Conservation (phyloP, 208 protist genomes). For the Phytomonas sp. region DNA sequence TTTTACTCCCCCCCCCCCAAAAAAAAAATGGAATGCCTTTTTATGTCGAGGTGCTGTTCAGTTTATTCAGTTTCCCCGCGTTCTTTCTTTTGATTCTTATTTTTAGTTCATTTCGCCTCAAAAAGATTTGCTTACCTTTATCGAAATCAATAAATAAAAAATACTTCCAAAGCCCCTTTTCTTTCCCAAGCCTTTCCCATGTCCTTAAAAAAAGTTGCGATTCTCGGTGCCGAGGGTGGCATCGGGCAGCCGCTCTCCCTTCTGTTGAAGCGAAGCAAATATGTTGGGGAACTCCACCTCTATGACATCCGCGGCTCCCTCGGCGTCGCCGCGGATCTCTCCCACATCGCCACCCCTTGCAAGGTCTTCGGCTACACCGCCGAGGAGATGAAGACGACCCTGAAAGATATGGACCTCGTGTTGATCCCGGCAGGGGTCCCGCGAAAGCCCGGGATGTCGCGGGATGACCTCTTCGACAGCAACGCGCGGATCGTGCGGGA, state of each 20-base stretch:
- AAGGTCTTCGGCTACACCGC: slow-evolving; percentile 73
- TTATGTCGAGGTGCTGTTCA: neutral
- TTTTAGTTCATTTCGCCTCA: neutral
- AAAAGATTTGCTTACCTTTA: slow-evolving; percentile 12
- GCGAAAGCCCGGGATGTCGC: slow-evolving; percentile 95
- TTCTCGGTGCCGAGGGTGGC: slow-evolving; percentile 93
- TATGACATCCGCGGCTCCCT: slow-evolving; percentile 86
- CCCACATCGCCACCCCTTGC: slow-evolving; percentile 75
- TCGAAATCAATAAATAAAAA: slow-evolving; percentile 8
- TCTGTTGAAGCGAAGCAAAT: slow-evolving; percentile 81
- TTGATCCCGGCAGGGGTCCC: slow-evolving; percentile 94
- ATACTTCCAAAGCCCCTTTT: neutral
- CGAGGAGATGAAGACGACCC: neutral
- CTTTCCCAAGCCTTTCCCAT: neutral
- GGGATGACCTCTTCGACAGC: slow-evolving; percentile 95
- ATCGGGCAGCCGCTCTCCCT: slow-evolving; percentile 95
- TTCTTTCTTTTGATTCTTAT: neutral
- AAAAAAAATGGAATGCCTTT: neutral
- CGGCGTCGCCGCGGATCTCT: slow-evolving; percentile 87
- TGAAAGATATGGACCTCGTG: slow-evolving; percentile 77
- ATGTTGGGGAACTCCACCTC: slow-evolving; percentile 74
- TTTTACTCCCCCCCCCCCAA: neutral
- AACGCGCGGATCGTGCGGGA: slow-evolving; percentile 92
- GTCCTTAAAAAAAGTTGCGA: slow-evolving; percentile 50
- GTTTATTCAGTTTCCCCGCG: neutral